Base-by-base conservation (phyloP, 257 asterid genomes). In the Anisodus acutangulus region DNA sequence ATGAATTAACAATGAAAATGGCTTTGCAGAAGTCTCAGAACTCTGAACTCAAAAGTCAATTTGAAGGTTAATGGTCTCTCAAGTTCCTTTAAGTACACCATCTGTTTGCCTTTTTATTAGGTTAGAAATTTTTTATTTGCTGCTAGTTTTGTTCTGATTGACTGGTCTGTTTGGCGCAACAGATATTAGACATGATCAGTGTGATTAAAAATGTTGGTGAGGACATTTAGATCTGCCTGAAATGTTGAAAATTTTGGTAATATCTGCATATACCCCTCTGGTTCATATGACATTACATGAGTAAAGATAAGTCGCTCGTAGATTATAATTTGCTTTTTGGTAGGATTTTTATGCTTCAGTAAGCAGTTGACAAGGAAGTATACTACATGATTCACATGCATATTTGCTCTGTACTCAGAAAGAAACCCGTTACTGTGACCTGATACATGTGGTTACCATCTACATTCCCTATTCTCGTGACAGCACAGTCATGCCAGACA, bases 21-120 rank as follows among this genome's bases (percentile, higher is more conserved):
- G 89, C 97, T 78, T 79, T 88, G 88, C 96, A 93, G 86, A 95
- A 88, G 87, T 90, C 99, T 84, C 98, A 94, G 81, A 92, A 95
- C 86, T 85, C 89, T 3, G 97, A 95, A 88, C 92, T 95, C 88
- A 91, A 83, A 90, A 88, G 85, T 86, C 97, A 94, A 58, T 91
- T 92, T 82, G 96, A 92, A 94, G 98, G 98, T 95, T 67, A 45
- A 88, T 84, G 31, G 74, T 71, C 54, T 58, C 31, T 80, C n/a
- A 69, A 31, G 19, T 16, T 58, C 19, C 63, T 58, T 57, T 16
- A 16, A 57, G 15, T 57, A 16, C 8, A 16, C 3, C n/a, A 31
- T 16, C 63, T 6, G n/a, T 58, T 58, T 58, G 63, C 63, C 22
- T 0, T 58, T 16, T 58, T n/a, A 58, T 16, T 16, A 19, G 63